A percentile compares a stretch with the other conserved stretches of the same genome.
phyloP scores from a whole-genome alignment of 768 basidiomycete species.

The Collybia sp. region DNA sequence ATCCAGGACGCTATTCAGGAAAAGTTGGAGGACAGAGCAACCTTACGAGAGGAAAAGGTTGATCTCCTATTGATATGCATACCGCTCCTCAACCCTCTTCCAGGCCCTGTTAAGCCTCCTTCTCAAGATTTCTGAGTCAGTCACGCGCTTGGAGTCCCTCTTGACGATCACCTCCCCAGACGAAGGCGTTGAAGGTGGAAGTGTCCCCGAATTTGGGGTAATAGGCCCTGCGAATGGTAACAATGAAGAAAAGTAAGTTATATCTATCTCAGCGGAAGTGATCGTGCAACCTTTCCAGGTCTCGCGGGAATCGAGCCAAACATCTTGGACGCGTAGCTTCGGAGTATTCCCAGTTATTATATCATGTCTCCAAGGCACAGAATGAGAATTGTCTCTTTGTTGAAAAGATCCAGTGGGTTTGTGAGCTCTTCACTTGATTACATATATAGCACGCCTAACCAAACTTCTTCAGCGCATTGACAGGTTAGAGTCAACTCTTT shows the following conservation, averaged over 20 bases:
- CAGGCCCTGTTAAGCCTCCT: constrained; percentile 84
- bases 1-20: constrained; percentile 73
- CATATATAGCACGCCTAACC: constrained; percentile 2
- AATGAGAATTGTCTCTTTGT: constrained; percentile 76
- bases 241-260: constrained; percentile 23
- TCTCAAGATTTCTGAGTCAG: constrained; percentile 89
- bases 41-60: constrained; percentile 85
- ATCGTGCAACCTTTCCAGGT: constrained; percentile 26
- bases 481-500: constrained; percentile 78
- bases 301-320: constrained; percentile 64
- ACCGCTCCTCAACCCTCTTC: constrained; percentile 3
- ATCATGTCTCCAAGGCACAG: constrained; percentile 81
- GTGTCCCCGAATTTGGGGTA: constrained; percentile 25
- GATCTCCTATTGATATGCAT: constrained; percentile 3
- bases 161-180: constrained; percentile 61
- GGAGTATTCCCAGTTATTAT: constrained; percentile 90
- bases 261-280: background rate
- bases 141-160: constrained; percentile 83
- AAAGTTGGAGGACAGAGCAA: constrained; percentile 72
- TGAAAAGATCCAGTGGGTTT: constrained; percentile 81
- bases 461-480: constrained; percentile 57
- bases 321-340: constrained; percentile 80
- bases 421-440: constrained; percentile 19
- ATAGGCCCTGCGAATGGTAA: constrained; percentile 28
- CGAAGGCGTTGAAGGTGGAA: constrained; percentile 27